A percentile compares a stretch with the other conserved stretches of the same genome.
Evolutionary conservation across 2,329 filamentous ascomycete species (phyloP).

Genomic region (Talaromyces sp.): DNA sequence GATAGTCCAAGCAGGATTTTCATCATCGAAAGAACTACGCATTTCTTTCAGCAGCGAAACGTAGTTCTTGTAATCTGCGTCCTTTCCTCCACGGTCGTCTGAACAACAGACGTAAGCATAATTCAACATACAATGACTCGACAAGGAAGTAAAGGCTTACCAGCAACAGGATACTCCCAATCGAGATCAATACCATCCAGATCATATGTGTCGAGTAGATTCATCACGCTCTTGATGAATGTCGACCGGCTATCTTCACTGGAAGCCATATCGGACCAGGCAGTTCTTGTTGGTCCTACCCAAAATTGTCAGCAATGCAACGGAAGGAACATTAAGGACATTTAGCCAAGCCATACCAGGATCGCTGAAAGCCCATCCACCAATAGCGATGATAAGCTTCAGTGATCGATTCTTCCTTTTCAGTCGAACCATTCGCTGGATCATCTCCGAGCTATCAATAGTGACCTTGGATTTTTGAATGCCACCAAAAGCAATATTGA

Average conservation of each 20-base stretch:
- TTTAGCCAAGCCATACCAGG: no score
- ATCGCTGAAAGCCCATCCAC: background rate
- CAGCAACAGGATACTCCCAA: slow-evolving; percentile 10
- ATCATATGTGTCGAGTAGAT: background rate
- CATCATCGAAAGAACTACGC: background rate
- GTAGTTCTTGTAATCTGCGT: background rate
- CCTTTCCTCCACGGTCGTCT: background rate
- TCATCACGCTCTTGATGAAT: slow-evolving; percentile 4
- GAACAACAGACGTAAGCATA: no score
- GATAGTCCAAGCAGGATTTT: slow-evolving; percentile 1
- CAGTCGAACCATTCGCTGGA: background rate
- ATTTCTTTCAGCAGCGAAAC: background rate
- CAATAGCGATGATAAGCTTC: background rate
- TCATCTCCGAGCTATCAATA: background rate
- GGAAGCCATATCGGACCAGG: background rate
- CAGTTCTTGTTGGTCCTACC: background rate
- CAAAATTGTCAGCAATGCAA: background rate
- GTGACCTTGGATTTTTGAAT: background rate
- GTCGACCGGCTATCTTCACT: background rate
- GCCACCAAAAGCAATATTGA: background rate
- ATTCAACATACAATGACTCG: no score
- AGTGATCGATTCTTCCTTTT: background rate
- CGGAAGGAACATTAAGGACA: no score
- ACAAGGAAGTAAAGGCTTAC: background rate
- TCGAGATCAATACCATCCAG: slow-evolving; percentile 18